Evolutionary conservation across 2,329 filamentous ascomycete species (phyloP), one percentile per base, ranked within the genome.

Genomic region (Aspergillus uvarum): DNA sequence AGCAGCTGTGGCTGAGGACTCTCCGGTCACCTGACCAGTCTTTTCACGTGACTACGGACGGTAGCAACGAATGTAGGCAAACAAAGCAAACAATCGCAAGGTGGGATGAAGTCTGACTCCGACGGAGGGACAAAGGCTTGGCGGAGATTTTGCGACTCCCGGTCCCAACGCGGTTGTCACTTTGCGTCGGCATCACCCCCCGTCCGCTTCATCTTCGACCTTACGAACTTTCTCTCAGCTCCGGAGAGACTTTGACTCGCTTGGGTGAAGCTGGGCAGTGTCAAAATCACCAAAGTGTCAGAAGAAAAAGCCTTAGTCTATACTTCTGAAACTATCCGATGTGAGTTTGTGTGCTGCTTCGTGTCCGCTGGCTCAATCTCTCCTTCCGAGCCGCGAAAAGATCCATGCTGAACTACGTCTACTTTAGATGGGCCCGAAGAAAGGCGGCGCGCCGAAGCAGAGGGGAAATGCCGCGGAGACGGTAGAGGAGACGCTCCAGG

Each of bases 401-500:
- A 29, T 35, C 31, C 31, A 38, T 51, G 35, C 59, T 48, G 50
- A 59, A 22, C 5, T 16, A 35, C 19, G 8, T 54, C 35, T 32
- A 22, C 31, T 62, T 64, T 59, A 62, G 59, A 77, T 77, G 75
- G 73, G 65, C 56, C 67, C 71, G 47, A 76, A 77, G 65, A 74
- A 74, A 60, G 71, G 67, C 50, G 72, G 70, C 51, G 68, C 61
- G 24, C 60, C 68, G 42, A 75, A 72, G 62, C 67, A 71, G 47
- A 73, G 73, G 61, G 68, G 68, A 3, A 76, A 73, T 48, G 75
- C 76, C 35, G 81, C 87, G 47, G 85, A 87, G 63, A 82, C 85
- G 71, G 81, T 83, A 60, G 85, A 87, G 65, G 84, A 88, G 64
- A 82, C 84, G 16, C 78, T 89, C 32, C 85, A 87, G 77, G 86